Evolutionary conservation across 306 rosid species (phyloP), one percentile per base, ranked within the genome.

Genomic region (Hippophae gyantsensis): DNA sequence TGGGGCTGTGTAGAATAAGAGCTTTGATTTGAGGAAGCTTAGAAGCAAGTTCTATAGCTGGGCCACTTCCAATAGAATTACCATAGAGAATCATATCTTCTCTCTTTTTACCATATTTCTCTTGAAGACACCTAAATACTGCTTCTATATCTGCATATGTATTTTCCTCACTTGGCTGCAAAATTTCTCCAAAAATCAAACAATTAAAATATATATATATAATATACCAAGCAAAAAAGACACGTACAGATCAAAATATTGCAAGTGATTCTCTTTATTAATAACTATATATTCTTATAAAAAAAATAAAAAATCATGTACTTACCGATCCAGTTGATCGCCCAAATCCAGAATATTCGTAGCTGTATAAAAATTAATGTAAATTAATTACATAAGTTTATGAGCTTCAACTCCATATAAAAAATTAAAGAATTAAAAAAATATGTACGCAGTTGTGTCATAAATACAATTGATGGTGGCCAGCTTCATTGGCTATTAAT

Each of bases 61-160:
- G 97, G 67, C 97, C 97, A 73, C 97, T 89, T 61, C 97, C 97
- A 74, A 89, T 93, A 10, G 97, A 89, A 74, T 89, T 92, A 45
- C 97, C 97, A 54, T 89, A 89, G 32, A 89, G 84, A 61, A 89
- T 82, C 72, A 89, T 71, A 59, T 89, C 95, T 63, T 89, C 97
- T 54, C 82, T 93, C 83, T 81, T 86, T 9, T 84, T 75, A 66
- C 95, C 95, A 53, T 82, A 89, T 63, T 81, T 84, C 67, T 89
- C 97, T 82, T 86, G 93, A 61, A 89, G 89, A 81, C 95, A 84
- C 67, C 82, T 89, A 53, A 86, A 89, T 41, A 72, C 93, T 54
- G 97, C 93, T 79, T 89, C 97, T 65, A 89, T 89, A 73, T 89
- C 97, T 25, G 97, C 87, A 60, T 89, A 89, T 46, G 97, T 89